These are phyloP conservation scores for Eucalyptus guilfoylei DNA, from an alignment of 345 rosid genomes.

Conservation along the genomic window DNA sequence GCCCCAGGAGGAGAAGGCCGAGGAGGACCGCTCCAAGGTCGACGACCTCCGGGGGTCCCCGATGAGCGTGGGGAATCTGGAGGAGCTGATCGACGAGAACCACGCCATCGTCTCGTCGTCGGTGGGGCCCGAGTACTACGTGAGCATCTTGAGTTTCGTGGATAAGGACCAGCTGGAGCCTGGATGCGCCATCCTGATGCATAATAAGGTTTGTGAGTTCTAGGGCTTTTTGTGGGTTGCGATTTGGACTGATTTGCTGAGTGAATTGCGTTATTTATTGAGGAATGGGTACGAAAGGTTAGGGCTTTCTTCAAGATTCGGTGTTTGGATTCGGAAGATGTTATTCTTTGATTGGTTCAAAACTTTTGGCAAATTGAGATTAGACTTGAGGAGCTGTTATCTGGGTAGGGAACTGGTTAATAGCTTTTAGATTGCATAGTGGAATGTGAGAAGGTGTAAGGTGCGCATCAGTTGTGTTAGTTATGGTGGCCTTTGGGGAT, in stretches of 20 bases:
- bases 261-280: neutral
- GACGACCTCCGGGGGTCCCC: conserved; percentile 91
- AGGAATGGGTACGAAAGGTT: neutral
- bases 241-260: neutral
- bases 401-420: neutral
- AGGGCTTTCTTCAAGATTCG: neutral
- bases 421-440: neutral
- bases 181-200: conserved; percentile 96
- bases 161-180: conserved; percentile 98
- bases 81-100: conserved; percentile 94
- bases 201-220: conserved; percentile 48
- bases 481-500: neutral
- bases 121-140: conserved; percentile 94
- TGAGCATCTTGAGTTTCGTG: conserved; percentile 85
- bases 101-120: conserved; percentile 92
- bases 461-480: neutral
- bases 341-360: neutral
- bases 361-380: neutral
- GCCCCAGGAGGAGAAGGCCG: conserved; percentile 95
- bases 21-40: conserved; percentile 88
- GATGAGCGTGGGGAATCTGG: conserved; percentile 92
- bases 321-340: neutral
- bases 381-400: neutral
- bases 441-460: neutral
- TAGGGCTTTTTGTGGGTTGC: neutral